Percentiles rank a stretch among this genome's conserved stretches.
Conservation (phyloP, 805 yeast genomes). For the Priceomyces haplophilus region DNA sequence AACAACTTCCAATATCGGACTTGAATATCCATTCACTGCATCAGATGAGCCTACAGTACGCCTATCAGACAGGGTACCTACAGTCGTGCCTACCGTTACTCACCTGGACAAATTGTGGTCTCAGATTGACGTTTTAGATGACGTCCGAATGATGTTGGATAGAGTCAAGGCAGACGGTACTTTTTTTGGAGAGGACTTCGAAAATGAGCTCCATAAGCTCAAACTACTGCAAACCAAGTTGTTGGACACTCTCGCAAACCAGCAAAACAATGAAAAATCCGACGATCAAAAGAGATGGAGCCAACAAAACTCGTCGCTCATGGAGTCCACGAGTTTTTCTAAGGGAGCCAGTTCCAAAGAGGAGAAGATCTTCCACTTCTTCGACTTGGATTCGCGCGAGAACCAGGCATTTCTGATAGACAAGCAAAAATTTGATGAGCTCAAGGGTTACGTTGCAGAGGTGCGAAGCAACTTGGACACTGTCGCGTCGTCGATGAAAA, state of each 20-base stretch:
- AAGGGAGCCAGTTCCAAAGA: neutral
- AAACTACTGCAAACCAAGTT: conserved; percentile 52
- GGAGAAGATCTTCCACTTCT: conserved; percentile 13
- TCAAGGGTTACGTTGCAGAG: conserved; percentile 48
- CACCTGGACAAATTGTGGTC: conserved; percentile 81
- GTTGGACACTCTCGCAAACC: conserved; percentile 32
- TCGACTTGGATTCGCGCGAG: conserved; percentile 16
- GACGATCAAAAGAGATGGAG: neutral
- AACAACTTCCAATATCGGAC: conserved; percentile 17
- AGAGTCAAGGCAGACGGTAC: conserved; percentile 42
- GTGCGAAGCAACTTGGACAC: conserved; percentile 48
- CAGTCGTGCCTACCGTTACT: conserved; percentile 58
- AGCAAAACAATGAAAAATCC: conserved; percentile 14
- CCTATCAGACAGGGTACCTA: conserved; percentile 48
- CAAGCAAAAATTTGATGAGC: conserved; percentile 50
- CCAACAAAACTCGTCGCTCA: conserved; percentile 1
- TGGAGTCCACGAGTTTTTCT: neutral
- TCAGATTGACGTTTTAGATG: conserved; percentile 81
- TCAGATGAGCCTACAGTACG: conserved; percentile 10
- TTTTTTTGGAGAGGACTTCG: conserved; percentile 52
- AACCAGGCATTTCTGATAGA: conserved; percentile 28
- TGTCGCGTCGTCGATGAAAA: conserved; percentile 51
- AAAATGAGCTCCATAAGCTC: conserved; percentile 48
- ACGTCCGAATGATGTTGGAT: conserved; percentile 59
- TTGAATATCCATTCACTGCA: conserved; percentile 3